These are phyloP conservation scores for Vanrija pseudolonga DNA, from an alignment of 1,284 basidiomycete species.

Conservation along the genomic window DNA sequence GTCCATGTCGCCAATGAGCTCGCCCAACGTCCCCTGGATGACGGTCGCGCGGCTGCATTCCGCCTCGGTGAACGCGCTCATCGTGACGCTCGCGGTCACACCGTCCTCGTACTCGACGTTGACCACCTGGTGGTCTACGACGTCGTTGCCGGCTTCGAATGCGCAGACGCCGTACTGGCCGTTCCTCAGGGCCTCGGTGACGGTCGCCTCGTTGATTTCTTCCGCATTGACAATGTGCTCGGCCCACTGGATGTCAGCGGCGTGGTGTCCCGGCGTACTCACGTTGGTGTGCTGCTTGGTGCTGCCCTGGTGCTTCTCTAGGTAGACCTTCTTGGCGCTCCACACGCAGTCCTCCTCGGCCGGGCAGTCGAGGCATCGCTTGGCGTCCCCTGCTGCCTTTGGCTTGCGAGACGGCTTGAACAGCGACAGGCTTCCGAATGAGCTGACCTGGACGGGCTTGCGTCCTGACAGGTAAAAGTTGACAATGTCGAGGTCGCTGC, in stretches of 20 bases:
- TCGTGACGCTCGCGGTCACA: conserved; percentile 72
- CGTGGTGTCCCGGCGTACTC: no score
- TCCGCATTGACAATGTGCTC: conserved; percentile 61
- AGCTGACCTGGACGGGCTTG: conserved; percentile 66
- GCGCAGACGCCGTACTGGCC: conserved; percentile 75
- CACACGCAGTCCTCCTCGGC: conserved; percentile 71
- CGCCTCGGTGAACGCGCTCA: conserved; percentile 54
- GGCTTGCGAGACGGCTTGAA: conserved; percentile 73
- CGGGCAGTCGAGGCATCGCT: conserved; percentile 68
- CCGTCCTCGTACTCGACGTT: conserved; percentile 75
- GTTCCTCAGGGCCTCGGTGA: conserved; percentile 60
- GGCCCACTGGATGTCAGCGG: conserved; percentile 21
- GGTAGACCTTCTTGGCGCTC: conserved; percentile 65
- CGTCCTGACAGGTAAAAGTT: conserved; percentile 58
- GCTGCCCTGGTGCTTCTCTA: conserved; percentile 4
- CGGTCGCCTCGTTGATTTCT: conserved; percentile 70
- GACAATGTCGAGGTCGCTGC: conserved; percentile 75
- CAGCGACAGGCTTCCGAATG: conserved; percentile 76
- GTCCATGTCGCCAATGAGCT: conserved; percentile 75
- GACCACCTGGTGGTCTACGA: conserved; percentile 77
- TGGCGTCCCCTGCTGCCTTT: conserved; percentile 60
- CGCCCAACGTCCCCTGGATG: conserved; percentile 74
- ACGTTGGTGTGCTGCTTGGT: no score
- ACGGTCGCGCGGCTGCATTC: conserved; percentile 72
- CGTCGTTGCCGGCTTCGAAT: conserved; percentile 75